Percentiles rank a stretch among this genome's conserved stretches.
These are phyloP conservation scores for Dioscorea alata DNA, from an alignment of 106 monocot genomes.

Conservation along the genomic window DNA sequence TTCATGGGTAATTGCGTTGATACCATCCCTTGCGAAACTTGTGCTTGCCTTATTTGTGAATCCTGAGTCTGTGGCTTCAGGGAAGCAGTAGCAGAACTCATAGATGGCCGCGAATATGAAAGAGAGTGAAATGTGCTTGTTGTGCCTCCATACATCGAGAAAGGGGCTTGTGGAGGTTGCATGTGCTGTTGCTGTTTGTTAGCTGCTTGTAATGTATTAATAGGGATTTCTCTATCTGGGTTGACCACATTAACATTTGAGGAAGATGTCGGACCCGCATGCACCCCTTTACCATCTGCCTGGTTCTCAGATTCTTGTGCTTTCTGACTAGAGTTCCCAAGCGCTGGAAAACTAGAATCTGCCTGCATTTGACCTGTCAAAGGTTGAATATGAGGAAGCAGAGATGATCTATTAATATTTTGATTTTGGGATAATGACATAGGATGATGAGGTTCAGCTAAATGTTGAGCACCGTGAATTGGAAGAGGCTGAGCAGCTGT, in stretches of 20 bases:
- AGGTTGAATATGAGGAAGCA: constrained; percentile 13
- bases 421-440: constrained; percentile 29
- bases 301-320: constrained; percentile 28
- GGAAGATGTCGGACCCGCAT: constrained; percentile 26
- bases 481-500: constrained; percentile 19
- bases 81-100: constrained; percentile 19
- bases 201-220: constrained; percentile 24
- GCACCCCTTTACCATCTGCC: constrained; percentile 20
- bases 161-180: constrained; percentile 45
- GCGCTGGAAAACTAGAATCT: constrained; percentile 15
- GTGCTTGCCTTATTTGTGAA: constrained; percentile 29
- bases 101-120: constrained; percentile 41
- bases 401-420: constrained; percentile 11
- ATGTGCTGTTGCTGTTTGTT: constrained; percentile 42
- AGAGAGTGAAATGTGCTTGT: constrained; percentile 30
- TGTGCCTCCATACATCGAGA: constrained; percentile 37
- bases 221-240: constrained; percentile 24
- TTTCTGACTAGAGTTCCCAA: constrained; percentile 30
- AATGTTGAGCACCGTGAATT: constrained; percentile 11
- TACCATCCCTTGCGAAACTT: constrained; percentile 37
- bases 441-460: constrained; percentile 23
- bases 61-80: constrained; percentile 31
- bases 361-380: constrained; percentile 36
- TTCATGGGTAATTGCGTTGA: constrained; percentile 24
- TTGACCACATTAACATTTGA: constrained; percentile 24